Evolutionary conservation across 2,329 filamentous ascomycete species (phyloP).

Genomic region (Pyrenophora teres): DNA sequence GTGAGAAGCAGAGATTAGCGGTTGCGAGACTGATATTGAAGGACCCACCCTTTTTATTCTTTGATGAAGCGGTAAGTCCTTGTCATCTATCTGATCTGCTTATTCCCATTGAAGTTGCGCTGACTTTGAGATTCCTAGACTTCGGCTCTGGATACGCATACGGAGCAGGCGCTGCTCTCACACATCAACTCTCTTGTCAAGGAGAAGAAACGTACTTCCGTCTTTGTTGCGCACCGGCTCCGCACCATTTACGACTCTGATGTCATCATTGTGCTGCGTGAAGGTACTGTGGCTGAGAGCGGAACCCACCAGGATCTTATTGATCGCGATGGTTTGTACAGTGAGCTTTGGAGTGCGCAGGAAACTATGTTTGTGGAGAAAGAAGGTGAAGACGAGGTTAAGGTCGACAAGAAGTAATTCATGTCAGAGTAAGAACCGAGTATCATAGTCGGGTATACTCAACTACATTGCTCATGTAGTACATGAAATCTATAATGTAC

Average conservation of each 20-base stretch:
- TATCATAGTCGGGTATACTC: too few relatives aligned
- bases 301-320: constrained; percentile 87
- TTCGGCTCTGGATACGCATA: constrained; percentile 88
- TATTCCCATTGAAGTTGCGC: too few relatives aligned
- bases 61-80: constrained; percentile 76
- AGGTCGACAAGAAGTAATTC: not conserved
- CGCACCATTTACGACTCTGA: constrained; percentile 92
- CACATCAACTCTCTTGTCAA: constrained; percentile 93
- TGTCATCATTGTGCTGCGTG: constrained; percentile 86
- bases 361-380: constrained; percentile 42
- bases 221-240: constrained; percentile 91
- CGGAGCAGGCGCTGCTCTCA: constrained; percentile 84
- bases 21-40: constrained; percentile 84
- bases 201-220: constrained; percentile 86
- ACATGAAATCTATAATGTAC: too few relatives aligned
- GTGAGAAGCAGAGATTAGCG: constrained; percentile 90
- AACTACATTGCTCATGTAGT: too few relatives aligned
- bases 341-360: constrained; percentile 79
- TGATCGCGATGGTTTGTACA: constrained; percentile 78
- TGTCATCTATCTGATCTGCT: not conserved
- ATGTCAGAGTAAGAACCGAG: too few relatives aligned
- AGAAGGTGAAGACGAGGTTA: constrained; percentile 8
- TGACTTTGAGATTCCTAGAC: constrained; percentile 54
- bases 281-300: constrained; percentile 82
- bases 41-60: constrained; percentile 88